Percentiles rank a stretch among this genome's conserved stretches.
phyloP scores from a whole-genome alignment of 176 grass and related monocot species.

The Oryza meridionalis region DNA sequence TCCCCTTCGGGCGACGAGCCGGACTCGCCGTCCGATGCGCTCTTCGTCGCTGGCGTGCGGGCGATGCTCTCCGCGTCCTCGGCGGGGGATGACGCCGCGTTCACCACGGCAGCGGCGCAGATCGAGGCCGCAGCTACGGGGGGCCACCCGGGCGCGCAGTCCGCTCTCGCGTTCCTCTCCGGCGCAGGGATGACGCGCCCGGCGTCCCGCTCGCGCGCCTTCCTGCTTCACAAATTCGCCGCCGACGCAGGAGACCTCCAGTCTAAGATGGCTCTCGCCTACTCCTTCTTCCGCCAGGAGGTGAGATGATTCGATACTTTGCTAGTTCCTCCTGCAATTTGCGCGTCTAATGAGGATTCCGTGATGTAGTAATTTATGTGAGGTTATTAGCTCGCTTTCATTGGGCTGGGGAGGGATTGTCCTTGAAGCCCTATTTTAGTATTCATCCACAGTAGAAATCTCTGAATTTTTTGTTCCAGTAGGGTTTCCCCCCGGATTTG shows the following conservation, averaged over 20 bases:
- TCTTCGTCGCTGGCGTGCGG: constrained; percentile 61
- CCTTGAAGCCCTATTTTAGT: background rate
- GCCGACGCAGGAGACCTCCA: constrained; percentile 82
- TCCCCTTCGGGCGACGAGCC: constrained; percentile 42
- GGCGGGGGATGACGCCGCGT: constrained; percentile 62
- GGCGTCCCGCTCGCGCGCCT: constrained; percentile 64
- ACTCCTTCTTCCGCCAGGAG: constrained; percentile 86
- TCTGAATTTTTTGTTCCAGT: background rate
- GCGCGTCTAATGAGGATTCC: background rate
- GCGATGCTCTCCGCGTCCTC: constrained; percentile 80
- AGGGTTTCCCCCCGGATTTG: background rate
- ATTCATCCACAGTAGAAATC: background rate
- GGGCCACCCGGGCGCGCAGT: constrained; percentile 74
- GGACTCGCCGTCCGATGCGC: constrained; percentile 48
- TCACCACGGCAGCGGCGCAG: constrained; percentile 64
- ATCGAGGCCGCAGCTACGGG: constrained; percentile 68
- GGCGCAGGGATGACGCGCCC: constrained; percentile 69
- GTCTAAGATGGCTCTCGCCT: constrained; percentile 96
- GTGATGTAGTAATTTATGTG: background rate
- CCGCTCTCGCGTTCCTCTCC: constrained; percentile 75
- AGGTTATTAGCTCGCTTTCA: constrained; percentile 8
- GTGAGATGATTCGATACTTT: constrained; percentile 49
- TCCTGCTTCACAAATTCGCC: constrained; percentile 90
- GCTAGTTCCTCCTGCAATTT: background rate
- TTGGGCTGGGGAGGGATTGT: background rate